phyloP scores from a whole-genome alignment of 257 asterid genomes.

The Gentiana dahurica region DNA sequence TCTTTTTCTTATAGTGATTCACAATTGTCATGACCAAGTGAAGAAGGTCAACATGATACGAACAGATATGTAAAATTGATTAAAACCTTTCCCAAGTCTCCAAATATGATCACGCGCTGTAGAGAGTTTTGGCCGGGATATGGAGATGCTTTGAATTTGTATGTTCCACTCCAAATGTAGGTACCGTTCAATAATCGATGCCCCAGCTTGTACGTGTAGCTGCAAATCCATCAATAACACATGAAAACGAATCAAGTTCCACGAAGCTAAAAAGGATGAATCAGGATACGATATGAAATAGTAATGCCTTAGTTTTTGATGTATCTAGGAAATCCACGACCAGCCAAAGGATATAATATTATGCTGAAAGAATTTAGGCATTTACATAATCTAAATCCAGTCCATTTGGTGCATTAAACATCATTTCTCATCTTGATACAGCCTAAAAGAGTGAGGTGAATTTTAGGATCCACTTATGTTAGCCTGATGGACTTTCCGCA shows the following conservation, averaged over 20 bases:
- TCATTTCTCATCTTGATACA: too few relatives aligned
- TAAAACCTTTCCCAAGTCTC: slow-evolving; percentile 91
- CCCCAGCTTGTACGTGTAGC: slow-evolving; percentile 79
- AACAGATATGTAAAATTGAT: neutral
- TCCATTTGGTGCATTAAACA: neutral
- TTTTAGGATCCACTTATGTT: too few relatives aligned
- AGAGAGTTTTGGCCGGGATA: slow-evolving; percentile 85
- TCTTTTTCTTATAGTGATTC: neutral
- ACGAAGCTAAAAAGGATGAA: neutral
- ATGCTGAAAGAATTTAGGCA: too few relatives aligned
- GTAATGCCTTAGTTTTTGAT: too few relatives aligned
- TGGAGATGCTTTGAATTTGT: slow-evolving; percentile 72
- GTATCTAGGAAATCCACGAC: neutral
- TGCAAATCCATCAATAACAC: slow-evolving; percentile 17
- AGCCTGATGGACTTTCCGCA: too few relatives aligned
- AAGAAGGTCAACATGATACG: neutral
- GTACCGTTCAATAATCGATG: slow-evolving; percentile 50
- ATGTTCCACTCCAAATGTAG: slow-evolving; percentile 42
- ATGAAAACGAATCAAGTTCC: neutral
- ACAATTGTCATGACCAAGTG: slow-evolving; percentile 3
- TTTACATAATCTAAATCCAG: neutral
- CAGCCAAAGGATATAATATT: neutral
- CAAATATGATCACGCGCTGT: slow-evolving; percentile 65
- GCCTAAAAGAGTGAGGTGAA: too few relatives aligned
- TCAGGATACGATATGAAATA: too few relatives aligned